These are phyloP conservation scores for Flammula alnicola DNA, from an alignment of 1,284 basidiomycete genomes.

Conservation along the genomic window DNA sequence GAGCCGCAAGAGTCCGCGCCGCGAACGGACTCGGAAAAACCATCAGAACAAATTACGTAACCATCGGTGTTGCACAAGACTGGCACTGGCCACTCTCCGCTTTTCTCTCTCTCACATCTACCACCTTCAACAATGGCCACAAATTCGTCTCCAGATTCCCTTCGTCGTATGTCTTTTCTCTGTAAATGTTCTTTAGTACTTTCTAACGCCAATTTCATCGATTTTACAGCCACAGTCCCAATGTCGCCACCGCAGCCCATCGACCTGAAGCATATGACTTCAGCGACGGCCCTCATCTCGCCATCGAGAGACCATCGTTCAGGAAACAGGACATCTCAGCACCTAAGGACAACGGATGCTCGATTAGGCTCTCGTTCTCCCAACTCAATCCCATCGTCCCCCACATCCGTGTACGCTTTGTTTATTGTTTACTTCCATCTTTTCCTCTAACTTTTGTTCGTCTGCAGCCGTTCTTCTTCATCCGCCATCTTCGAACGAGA, in stretches of 20 bases:
- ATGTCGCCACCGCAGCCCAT: slow-evolving; percentile 13
- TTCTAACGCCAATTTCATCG: too few species aligned
- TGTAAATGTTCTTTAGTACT: too few species aligned
- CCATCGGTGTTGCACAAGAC: too few species aligned
- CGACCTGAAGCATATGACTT: slow-evolving; percentile 31
- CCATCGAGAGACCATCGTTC: slow-evolving; percentile 12
- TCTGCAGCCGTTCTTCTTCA: slow-evolving; percentile 68
- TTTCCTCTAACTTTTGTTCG: slow-evolving; percentile 7
- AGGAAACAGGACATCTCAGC: slow-evolving; percentile 32
- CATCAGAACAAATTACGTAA: too few species aligned
- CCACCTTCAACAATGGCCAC: too few species aligned
- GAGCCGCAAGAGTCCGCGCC: too few species aligned
- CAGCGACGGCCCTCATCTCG: slow-evolving; percentile 20
- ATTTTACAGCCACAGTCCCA: too few species aligned
- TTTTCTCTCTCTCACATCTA: too few species aligned
- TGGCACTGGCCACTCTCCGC: too few species aligned
- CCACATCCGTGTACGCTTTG: slow-evolving; percentile 75
- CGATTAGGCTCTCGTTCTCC: slow-evolving; percentile 65
- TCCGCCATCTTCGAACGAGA: slow-evolving; percentile 85
- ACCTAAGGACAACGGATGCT: slow-evolving; percentile 46
- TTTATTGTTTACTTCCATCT: slow-evolving; percentile 2
- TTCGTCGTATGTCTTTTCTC: too few species aligned
- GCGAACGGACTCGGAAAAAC: too few species aligned
- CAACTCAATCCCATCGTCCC: slow-evolving; percentile 73
- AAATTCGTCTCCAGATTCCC: too few species aligned